Evolutionary conservation across 2,329 filamentous ascomycete genomes (phyloP), one percentile per base, ranked within the genome.

Genomic region (Aureobasidium zeae): DNA sequence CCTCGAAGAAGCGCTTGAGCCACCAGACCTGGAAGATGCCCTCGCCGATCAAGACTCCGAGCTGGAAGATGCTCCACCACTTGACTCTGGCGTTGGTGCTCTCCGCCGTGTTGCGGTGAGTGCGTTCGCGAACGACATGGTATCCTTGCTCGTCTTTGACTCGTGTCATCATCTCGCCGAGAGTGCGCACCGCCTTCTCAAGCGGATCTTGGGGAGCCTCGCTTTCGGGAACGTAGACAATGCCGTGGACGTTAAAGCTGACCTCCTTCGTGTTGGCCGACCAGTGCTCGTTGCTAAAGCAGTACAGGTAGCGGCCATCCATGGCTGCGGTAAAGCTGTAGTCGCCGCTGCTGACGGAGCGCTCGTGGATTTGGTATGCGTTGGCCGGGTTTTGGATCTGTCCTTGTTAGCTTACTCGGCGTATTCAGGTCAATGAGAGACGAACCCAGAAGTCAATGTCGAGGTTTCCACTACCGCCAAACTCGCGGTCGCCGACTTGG

Each of bases 201-300:
- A 98, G 72, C 15, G 91, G 91, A 60, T 96, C 89, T 55, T 83
- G 76, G 20, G 84, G 77, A 48, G 82, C 74, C 57, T 96, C 89
- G 48, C 76, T 72, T 65, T 96, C 91, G 45, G 85, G 83, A 39
- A 98, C 87, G 67, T 96, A 98, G 61, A 98, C 89, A 53, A 98
- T 86, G 55, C 91, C 91, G 68, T 98, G 91, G 41, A 98, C 91
- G 65, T 98, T 98, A 78, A 98, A 98, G 45, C 86, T 94, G 43
- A 98, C 89, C 66, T 98, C 91, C 70, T 98, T 98, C 62, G 79
- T 93, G 65, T 86, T 86, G 47, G 88, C 87, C 47, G 86, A 85
- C 87, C 89, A 98, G 65, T 91, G 83, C 72, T 96, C 89, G 68
- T 98, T 98, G 68, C 91, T 93, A 71, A 98, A 98, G 78, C 91